Evolutionary conservation across 2,329 filamentous ascomycete species (phyloP).

Genomic region (Aspergillus sp.): DNA sequence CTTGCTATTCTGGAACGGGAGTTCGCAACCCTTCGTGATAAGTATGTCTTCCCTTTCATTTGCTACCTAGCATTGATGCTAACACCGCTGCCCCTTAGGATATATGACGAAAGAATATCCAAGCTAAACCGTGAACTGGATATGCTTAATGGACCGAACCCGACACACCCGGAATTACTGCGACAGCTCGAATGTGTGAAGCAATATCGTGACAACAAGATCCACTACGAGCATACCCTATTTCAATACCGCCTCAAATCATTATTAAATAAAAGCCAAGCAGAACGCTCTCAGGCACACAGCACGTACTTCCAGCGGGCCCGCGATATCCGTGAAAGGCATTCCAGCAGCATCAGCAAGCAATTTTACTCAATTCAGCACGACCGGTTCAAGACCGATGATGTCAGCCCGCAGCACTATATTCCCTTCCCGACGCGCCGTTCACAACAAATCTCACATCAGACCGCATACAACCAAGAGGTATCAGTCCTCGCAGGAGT

Average conservation of each 20-base stretch:
- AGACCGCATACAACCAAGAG: slow-evolving; percentile 91
- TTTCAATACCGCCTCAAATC: slow-evolving; percentile 74
- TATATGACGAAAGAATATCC: slow-evolving; percentile 86
- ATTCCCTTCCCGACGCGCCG: slow-evolving; percentile 78
- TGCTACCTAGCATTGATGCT: slow-evolving; percentile 13
- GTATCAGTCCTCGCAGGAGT: slow-evolving; percentile 89
- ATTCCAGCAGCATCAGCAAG: slow-evolving; percentile 79
- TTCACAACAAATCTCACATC: slow-evolving; percentile 78
- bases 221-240: slow-evolving; percentile 74
- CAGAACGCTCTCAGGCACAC: slow-evolving; percentile 82
- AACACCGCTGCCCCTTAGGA: slow-evolving; percentile 53
- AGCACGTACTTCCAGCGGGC: slow-evolving; percentile 88
- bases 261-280: slow-evolving; percentile 74
- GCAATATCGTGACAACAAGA: slow-evolving; percentile 77
- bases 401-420: slow-evolving; percentile 79
- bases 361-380: slow-evolving; percentile 93
- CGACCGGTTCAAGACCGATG: slow-evolving; percentile 77
- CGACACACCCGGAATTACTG: slow-evolving; percentile 86
- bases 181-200: slow-evolving; percentile 88
- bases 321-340: slow-evolving; percentile 78
- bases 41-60: slow-evolving; percentile 40
- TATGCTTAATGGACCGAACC: slow-evolving; percentile 61
- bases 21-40: slow-evolving; percentile 80
- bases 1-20: slow-evolving; percentile 82
- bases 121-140: slow-evolving; percentile 73